Evolutionary conservation across 768 basidiomycete species (phyloP), one percentile per base, ranked within the genome.

Genomic region (Infundibulicybe gibba): DNA sequence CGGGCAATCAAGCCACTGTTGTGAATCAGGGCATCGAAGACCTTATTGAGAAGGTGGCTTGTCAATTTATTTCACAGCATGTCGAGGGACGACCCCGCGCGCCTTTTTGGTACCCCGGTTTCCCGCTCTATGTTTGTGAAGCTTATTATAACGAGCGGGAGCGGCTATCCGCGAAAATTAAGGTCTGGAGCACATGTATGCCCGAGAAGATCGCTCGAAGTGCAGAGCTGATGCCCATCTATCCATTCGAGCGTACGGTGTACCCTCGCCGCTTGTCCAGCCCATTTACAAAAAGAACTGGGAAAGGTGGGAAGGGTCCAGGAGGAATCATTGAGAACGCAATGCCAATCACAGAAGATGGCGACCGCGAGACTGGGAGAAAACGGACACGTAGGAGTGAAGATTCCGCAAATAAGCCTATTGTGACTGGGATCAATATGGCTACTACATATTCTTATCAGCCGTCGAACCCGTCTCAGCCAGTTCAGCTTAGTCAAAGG

Each of bases 151-250:
- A 94, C 63, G 90, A 94, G 62, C 80, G 85, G 44, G 84, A 90
- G 45, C 79, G 84, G 17, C 69, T 80, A 25, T 91, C 90, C 54
- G 87, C 90, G 45, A 85, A 83, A 66, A 94, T 97, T 69, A 94
- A 94, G 70, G 94, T 93, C 63, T 97, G 94, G 94, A 87, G 84
- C 61, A 87, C 87, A 47, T 94, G 91, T 60, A 85, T 94, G 17
- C 92, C 92, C 1, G 90, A 93, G 56, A 88, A 92, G 61, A 79
- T 94, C 14, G 74, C 90, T 48, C 87, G 90, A 68, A 85, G 79
- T 52, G 72, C 73, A 41, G 86, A 87, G 54, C 90, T 85, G 61
- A 91, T 91, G 88, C 86, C 87, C 17, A 85, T 93, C 44, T 82
- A 83, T 53, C 77, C 77, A 1, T 94, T 90, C 57, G 87, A 91